Conservation (phyloP, 495 filamentous ascomycete genomes). For the Aspergillus saccharolyticus region DNA sequence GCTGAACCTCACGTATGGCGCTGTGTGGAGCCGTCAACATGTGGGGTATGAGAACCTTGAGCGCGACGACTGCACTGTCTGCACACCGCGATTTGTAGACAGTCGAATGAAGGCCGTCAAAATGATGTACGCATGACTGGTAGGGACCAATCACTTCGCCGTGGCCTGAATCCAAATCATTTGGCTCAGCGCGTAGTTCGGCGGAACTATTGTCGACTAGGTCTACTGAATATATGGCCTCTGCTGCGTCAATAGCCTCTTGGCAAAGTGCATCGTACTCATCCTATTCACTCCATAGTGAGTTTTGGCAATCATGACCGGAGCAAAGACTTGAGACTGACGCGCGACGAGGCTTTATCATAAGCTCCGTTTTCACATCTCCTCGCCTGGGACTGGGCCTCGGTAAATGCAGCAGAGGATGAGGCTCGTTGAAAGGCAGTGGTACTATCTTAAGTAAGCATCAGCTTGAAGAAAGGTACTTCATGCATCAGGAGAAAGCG, state of each 20-base stretch:
- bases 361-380: slow-evolving; percentile 38
- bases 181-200: slow-evolving; percentile 12
- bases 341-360: slow-evolving; percentile 36
- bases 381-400: slow-evolving; percentile 40
- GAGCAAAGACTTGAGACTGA: slow-evolving; percentile 12
- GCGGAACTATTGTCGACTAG: slow-evolving; percentile 17
- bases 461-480: not conserved
- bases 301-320: not conserved
- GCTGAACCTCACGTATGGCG: slow-evolving; percentile 67
- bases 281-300: slow-evolving; percentile 26
- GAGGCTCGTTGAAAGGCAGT: slow-evolving; percentile 38
- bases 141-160: slow-evolving; percentile 68
- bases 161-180: slow-evolving; percentile 14
- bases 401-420: slow-evolving; percentile 33
- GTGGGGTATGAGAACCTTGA: slow-evolving; percentile 82
- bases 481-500: slow-evolving; percentile 12
- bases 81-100: slow-evolving; percentile 60
- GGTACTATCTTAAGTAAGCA: slow-evolving; percentile 32
- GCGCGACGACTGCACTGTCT: slow-evolving; percentile 52
- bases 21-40: slow-evolving; percentile 73
- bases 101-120: slow-evolving; percentile 73
- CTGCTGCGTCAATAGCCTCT: slow-evolving; percentile 36
- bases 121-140: slow-evolving; percentile 60
- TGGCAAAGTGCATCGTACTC: slow-evolving; percentile 45
- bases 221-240: slow-evolving; percentile 18